phyloP scores from a whole-genome alignment of 2,329 filamentous ascomycete genomes.

The Paracamarosporium sp. region DNA sequence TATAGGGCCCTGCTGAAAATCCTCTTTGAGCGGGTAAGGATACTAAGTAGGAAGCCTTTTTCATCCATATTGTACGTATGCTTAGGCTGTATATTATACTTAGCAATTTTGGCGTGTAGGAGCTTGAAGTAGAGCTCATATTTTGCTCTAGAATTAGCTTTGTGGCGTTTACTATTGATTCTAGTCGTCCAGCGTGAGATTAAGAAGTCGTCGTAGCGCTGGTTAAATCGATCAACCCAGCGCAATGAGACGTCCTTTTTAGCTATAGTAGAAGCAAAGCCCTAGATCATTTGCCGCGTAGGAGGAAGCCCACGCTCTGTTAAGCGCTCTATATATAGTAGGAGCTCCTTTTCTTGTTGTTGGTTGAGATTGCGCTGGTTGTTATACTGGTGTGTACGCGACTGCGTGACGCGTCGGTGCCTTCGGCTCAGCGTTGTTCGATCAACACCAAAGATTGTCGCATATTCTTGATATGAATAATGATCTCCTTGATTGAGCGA shows the following conservation, averaged over 20 bases:
- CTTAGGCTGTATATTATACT: not conserved
- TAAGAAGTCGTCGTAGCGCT: constrained; percentile 6
- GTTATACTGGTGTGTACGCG: no score
- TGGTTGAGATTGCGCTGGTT: no score
- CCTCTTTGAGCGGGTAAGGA: constrained; percentile 9
- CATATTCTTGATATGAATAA: no score
- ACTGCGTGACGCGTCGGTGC: no score
- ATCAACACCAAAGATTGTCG: no score
- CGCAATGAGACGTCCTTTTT: constrained; percentile 8
- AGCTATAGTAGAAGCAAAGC: constrained; percentile 13
- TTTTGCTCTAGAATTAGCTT: constrained; percentile 14
- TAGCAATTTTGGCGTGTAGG: not conserved
- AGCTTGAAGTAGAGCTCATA: constrained; percentile 22
- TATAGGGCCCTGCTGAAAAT: not conserved
- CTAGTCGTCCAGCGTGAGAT: constrained; percentile 15
- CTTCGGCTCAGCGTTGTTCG: constrained; percentile 7
- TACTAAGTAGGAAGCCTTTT: constrained; percentile 17
- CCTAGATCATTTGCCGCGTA: no score
- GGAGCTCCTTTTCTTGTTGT: constrained; percentile 2
- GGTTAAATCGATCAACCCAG: constrained; percentile 12
- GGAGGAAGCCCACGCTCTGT: no score
- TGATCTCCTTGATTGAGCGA: no score
- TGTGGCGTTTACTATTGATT: constrained; percentile 17
- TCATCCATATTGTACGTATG: constrained; percentile 20
- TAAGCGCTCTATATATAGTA: constrained; percentile 13